Conservation (phyloP, 805 yeast species). For the Hanseniaspora occidentalis region DNA sequence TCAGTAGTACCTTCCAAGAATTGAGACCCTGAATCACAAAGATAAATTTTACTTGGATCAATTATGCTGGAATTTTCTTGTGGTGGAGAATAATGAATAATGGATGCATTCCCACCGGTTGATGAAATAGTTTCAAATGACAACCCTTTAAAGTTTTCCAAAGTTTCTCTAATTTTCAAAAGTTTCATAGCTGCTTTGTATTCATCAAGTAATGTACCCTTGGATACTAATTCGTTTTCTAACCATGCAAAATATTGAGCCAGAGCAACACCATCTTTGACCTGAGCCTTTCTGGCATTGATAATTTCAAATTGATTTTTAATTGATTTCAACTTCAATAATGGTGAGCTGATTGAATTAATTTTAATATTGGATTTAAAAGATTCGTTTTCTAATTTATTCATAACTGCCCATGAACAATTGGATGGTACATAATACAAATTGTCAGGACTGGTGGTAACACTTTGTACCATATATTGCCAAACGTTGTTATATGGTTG, state of each 20-base stretch:
- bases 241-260: conserved; percentile 75
- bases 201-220: conserved; percentile 41
- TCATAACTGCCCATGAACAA: conserved; percentile 58
- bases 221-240: conserved; percentile 38
- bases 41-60: conserved; percentile 54
- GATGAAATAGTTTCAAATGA: conserved; percentile 72
- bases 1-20: conserved; percentile 93
- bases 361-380: conserved; percentile 8
- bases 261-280: conserved; percentile 71
- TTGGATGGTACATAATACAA: conserved; percentile 35
- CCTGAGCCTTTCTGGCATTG: conserved; percentile 67
- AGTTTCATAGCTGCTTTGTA: conserved; percentile 53
- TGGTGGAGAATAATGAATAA: conserved; percentile 67
- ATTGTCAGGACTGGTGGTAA: conserved; percentile 10
- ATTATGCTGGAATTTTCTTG: conserved; percentile 44
- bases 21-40: conserved; percentile 88
- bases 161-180: conserved; percentile 38
- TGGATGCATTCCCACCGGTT: conserved; percentile 62
- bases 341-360: conserved; percentile 41
- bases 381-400: conserved; percentile 29
- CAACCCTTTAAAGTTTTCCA: conserved; percentile 48
- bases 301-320: conserved; percentile 63
- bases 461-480: conserved; percentile 31
- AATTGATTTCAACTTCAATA: conserved; percentile 55
- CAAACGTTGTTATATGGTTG: conserved; percentile 48